Evolutionary conservation across 306 rosid species (phyloP), one percentile per base, ranked within the genome.

Genomic region (Prunus mira): DNA sequence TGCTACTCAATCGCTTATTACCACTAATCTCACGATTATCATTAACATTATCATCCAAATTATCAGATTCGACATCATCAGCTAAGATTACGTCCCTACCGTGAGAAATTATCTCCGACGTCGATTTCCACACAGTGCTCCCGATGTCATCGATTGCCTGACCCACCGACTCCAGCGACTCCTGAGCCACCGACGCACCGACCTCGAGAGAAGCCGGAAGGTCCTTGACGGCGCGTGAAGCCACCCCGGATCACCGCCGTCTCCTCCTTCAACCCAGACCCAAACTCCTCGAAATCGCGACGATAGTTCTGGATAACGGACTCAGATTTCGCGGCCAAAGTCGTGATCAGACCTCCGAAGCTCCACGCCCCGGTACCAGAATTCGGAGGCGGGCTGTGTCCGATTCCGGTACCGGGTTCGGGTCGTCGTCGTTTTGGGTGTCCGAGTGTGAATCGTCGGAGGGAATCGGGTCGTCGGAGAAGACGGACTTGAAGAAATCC

Each of bases 71-170:
- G 45, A 34, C 61, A 81, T 85, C 89, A 71, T 73, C 76, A 32
- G 83, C 66, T 12, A 81, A 67, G 32, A 92, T 86, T 52, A 93
- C 51, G 6, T 86, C 95, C 92, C 85, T 90, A 77, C 98, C 92
- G 62, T 89, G 98, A 11, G 95, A 65, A 73, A 94, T 89, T 51
- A 94, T 88, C 89, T 82, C 86, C 15, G 96, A 84, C 81, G 97
- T 92, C 76, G 99, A 92, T 25, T 87, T 92, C 99, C 98, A 95
- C 6, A 95, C 96, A 52, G 93, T 79, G 88, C 51, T 78, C 8
- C 99, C 96, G 73, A 95, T 89, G n/a, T 92, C 96, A 68, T 95
- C 99, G 49, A 95, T 92, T 47, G 96, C 99, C 65, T 95, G 93
- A 22, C 98, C 99, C 3, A 95, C 98, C 50, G 93, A 83, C 82